Base-by-base conservation (phyloP, 2,329 filamentous ascomycete genomes). In the Colletotrichum eremochloae region DNA sequence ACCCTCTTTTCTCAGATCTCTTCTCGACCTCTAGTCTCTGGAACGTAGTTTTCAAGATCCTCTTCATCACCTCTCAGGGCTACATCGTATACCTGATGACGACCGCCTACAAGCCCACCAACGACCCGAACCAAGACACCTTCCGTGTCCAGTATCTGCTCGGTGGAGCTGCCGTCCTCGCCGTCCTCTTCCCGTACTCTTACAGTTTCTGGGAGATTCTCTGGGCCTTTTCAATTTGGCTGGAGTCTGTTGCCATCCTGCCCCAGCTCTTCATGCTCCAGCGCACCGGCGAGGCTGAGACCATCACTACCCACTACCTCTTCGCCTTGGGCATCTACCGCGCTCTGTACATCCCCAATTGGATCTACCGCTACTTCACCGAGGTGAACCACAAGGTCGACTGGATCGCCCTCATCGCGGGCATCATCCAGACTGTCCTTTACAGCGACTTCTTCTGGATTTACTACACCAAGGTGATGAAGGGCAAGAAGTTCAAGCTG, bases 401-500 rank as follows among this genome's bases (percentile, higher is more conserved):
- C 81, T 93, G 92, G 75, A 97, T 98, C 76, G 93, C 95, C 29
- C 92, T 98, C 63, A 80, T 96, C 74, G 96, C 97, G 4, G 96
- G 96, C 15, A 88, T 98, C 68, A 85, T 98, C 75, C 96, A 99
- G 87, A 99, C 96, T 0, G 85, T 99, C 61, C 87, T 99, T 71
- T 99, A 99, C 86, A 97, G 94, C 75, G 96, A 99, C 85, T 99
- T 99, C 86, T 99, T 99, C 89, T 99, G 95, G 88, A 96, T 99
- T 79, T 99, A 99, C 86, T 99, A 98, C 85, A 97, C 93, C 72
- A 98, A 98, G 91, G 92, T 96, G 60, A 86, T 95, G 84, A 94
- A 95, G 86, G 93, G 93, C 77, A 93, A 94, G 87, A 95, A 94
- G 86, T 96, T 96, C 82, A 94, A 94, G 82, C 86, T 96, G 71